Conservation (phyloP, 129 eudicot genomes). For the Ambrosia artemisiifolia region DNA sequence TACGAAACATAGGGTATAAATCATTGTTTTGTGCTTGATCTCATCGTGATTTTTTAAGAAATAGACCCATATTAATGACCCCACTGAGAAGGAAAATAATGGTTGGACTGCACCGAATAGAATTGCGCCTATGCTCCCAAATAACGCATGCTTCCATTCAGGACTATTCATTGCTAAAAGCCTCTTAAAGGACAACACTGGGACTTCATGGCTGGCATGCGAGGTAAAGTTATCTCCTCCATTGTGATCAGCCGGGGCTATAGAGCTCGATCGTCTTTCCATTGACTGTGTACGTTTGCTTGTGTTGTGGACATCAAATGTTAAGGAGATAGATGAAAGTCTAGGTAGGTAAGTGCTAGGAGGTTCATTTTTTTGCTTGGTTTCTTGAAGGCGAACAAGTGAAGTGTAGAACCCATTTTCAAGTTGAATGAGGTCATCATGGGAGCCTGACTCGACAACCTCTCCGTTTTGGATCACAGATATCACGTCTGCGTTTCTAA, state of each 20-base stretch:
- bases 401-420: constrained; percentile 61
- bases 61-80: constrained; percentile 72
- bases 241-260: constrained; percentile 34
- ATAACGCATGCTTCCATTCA: constrained; percentile 68
- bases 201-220: constrained; percentile 24
- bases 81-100: constrained; percentile 55
- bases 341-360: neutral
- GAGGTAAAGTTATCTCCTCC: constrained; percentile 1
- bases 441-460: constrained; percentile 72
- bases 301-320: constrained; percentile 28
- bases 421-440: constrained; percentile 51
- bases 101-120: constrained; percentile 81
- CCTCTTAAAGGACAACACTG: constrained; percentile 57
- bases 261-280: constrained; percentile 45
- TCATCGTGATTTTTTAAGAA: constrained; percentile 54
- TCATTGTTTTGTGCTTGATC: constrained; percentile 58
- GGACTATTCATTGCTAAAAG: constrained; percentile 74
- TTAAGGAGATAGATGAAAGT: constrained; percentile 14
- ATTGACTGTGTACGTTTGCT: neutral
- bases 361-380: constrained; percentile 20
- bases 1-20: constrained; percentile 49
- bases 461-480: constrained; percentile 65
- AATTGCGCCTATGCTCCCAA: constrained; percentile 55
- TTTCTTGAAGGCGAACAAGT: constrained; percentile 60
- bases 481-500: constrained; percentile 67